Percentiles rank a stretch among this genome's conserved stretches.
These are phyloP conservation scores for Candida krabiensis DNA, from an alignment of 805 yeast genomes.

Conservation along the genomic window DNA sequence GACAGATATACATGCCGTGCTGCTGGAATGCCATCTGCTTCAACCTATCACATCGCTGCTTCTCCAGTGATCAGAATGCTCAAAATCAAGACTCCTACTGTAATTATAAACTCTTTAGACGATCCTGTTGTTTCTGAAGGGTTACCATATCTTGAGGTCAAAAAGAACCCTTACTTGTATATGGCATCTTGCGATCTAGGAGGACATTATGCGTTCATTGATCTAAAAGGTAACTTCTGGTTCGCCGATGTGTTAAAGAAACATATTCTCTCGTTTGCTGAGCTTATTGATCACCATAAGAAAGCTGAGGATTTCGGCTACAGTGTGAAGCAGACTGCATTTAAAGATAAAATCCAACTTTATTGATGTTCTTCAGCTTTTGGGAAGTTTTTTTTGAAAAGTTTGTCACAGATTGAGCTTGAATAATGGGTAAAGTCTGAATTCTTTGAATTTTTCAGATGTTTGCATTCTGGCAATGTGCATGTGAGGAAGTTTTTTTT, in stretches of 20 bases:
- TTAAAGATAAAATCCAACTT: slow-evolving; percentile 15
- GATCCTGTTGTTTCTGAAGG: slow-evolving; percentile 64
- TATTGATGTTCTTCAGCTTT: slow-evolving; percentile 6
- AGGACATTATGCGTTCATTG: slow-evolving; percentile 64
- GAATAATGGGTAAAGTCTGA: too few species aligned
- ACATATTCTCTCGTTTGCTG: slow-evolving; percentile 39
- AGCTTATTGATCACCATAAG: slow-evolving; percentile 12
- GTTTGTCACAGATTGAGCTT: not conserved
- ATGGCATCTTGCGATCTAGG: slow-evolving; percentile 63
- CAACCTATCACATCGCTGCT: slow-evolving; percentile 64
- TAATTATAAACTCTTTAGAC: slow-evolving; percentile 61
- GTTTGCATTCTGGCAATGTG: too few species aligned
- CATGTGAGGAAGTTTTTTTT: too few species aligned
- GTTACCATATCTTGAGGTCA: slow-evolving; percentile 51
- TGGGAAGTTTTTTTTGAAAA: not conserved
- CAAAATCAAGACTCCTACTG: slow-evolving; percentile 58
- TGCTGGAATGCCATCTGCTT: slow-evolving; percentile 62
- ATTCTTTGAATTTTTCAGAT: too few species aligned
- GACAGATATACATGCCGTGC: slow-evolving; percentile 57
- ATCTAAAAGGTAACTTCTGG: slow-evolving; percentile 48
- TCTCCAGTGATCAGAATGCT: slow-evolving; percentile 58
- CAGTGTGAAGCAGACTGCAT: slow-evolving; percentile 17
- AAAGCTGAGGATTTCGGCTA: slow-evolving; percentile 21
- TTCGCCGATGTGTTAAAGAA: slow-evolving; percentile 41
- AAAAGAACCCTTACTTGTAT: slow-evolving; percentile 56